These are phyloP conservation scores for Moesziomyces sp. DNA, from an alignment of 1,284 basidiomycete species.

Conservation along the genomic window DNA sequence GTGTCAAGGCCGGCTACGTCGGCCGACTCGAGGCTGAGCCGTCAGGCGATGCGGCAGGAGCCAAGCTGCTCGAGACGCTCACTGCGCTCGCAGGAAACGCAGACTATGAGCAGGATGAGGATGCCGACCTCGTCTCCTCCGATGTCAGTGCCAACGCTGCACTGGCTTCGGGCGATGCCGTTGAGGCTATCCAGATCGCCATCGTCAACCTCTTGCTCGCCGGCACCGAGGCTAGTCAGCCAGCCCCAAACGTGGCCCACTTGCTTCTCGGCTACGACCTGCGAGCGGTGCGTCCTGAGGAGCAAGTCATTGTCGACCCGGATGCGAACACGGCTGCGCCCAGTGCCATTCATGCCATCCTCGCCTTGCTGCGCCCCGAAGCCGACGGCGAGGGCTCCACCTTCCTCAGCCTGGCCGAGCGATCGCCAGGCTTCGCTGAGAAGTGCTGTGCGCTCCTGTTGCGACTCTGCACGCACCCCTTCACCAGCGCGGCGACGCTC, in stretches of 20 bases:
- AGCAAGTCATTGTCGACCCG: conserved; percentile 70
- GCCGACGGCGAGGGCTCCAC: conserved; percentile 21
- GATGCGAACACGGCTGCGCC: conserved; percentile 69
- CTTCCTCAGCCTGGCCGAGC: conserved; percentile 46
- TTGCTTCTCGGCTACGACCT: conserved; percentile 83
- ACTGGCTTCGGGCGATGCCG: conserved; percentile 47
- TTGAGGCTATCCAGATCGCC: conserved; percentile 79
- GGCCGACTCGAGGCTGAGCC: conserved; percentile 74
- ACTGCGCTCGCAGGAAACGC: conserved; percentile 67
- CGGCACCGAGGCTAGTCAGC: conserved; percentile 76
- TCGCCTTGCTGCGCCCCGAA: conserved; percentile 68
- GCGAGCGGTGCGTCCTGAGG: conserved; percentile 70
- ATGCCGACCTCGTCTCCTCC: conserved; percentile 72
- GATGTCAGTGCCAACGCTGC: conserved; percentile 69
- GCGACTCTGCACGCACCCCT: conserved; percentile 85
- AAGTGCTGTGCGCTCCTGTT: conserved; percentile 84
- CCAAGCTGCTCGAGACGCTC: conserved; percentile 62
- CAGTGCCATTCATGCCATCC: conserved; percentile 77
- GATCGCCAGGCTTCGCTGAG: conserved; percentile 81
- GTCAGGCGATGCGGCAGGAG: conserved; percentile 41
- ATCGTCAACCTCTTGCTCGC: conserved; percentile 87
- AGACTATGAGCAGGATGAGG: conserved; percentile 70
- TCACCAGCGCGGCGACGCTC: conserved; percentile 83
- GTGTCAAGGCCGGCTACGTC: conserved; percentile 85
- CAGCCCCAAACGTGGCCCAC: conserved; percentile 88